phyloP scores from a whole-genome alignment of 768 basidiomycete species.

The Russula sp. region DNA sequence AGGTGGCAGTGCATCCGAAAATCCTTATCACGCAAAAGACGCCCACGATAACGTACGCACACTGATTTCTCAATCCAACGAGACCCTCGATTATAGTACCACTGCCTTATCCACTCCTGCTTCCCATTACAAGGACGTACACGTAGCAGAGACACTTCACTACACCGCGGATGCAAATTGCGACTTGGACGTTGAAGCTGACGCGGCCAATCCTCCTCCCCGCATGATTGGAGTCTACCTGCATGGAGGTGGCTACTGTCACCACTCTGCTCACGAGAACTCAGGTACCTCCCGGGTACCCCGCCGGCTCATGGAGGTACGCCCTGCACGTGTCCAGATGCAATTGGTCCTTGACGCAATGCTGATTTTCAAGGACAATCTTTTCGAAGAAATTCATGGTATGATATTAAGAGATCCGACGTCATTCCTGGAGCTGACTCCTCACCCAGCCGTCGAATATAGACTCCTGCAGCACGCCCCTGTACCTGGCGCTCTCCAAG shows the following conservation, averaged over 20 bases:
- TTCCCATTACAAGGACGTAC: background rate
- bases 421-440: background rate
- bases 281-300: conserved; percentile 45
- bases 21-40: background rate
- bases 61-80: background rate
- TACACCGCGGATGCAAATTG: background rate
- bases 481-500: conserved; percentile 49
- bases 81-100: background rate
- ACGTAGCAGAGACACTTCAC: conserved; percentile 11
- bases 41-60: background rate
- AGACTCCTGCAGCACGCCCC: conserved; percentile 47
- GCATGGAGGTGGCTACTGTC: conserved; percentile 52
- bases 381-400: conserved; percentile 34
- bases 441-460: conserved; percentile 41
- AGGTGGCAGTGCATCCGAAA: background rate
- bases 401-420: background rate
- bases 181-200: conserved; percentile 27
- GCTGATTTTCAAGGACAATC: conserved; percentile 27
- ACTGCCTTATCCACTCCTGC: conserved; percentile 1
- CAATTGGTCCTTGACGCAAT: background rate
- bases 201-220: conserved; percentile 28
- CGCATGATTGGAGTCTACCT: conserved; percentile 43
- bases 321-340: background rate
- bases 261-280: conserved; percentile 51
- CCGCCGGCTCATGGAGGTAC: conserved; percentile 39